A percentile compares a stretch with the other conserved stretches of the same genome.
Evolutionary conservation across 768 basidiomycete genomes (phyloP).

Genomic region (Pleurotus tuber-regium): DNA sequence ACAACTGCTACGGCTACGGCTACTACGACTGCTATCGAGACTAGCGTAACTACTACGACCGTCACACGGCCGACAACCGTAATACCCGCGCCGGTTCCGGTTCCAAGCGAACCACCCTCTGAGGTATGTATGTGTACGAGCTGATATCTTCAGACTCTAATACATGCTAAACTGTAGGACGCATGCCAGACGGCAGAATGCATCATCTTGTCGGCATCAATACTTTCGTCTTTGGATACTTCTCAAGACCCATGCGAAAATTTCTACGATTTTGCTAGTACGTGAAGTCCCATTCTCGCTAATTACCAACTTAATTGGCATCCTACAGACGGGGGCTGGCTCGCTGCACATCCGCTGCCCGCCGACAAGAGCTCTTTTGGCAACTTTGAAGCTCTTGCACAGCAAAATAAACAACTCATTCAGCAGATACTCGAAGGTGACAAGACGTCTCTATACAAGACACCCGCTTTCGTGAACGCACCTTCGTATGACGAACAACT

Average conservation of each 20-base stretch:
- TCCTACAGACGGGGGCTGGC: slow-evolving; percentile 81
- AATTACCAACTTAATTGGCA: background rate
- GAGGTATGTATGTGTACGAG: slow-evolving; percentile 14
- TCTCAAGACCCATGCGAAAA: slow-evolving; percentile 91
- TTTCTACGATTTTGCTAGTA: slow-evolving; percentile 92
- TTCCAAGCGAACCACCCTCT: slow-evolving; percentile 26
- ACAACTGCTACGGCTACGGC: slow-evolving; percentile 21
- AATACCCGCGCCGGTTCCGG: slow-evolving; percentile 33
- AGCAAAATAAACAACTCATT: slow-evolving; percentile 78
- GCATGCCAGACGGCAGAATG: slow-evolving; percentile 78
- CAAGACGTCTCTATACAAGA: slow-evolving; percentile 28
- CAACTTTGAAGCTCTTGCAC: slow-evolving; percentile 67
- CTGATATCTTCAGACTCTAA: background rate
- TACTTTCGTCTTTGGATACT: slow-evolving; percentile 78
- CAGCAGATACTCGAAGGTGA: slow-evolving; percentile 63
- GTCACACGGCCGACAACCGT: slow-evolving; percentile 39
- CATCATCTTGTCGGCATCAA: slow-evolving; percentile 76
- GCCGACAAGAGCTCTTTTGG: slow-evolving; percentile 77
- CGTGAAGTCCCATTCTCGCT: background rate
- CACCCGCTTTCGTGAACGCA: slow-evolving; percentile 4
- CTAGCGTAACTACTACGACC: slow-evolving; percentile 31
- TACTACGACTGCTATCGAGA: slow-evolving; percentile 16
- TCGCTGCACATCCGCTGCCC: slow-evolving; percentile 77
- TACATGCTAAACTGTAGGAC: slow-evolving; percentile 35
- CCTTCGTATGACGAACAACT: slow-evolving; percentile 51